These are phyloP conservation scores for Podosphaera aphanis DNA, from an alignment of 2,329 filamentous ascomycete species.

Conservation along the genomic window DNA sequence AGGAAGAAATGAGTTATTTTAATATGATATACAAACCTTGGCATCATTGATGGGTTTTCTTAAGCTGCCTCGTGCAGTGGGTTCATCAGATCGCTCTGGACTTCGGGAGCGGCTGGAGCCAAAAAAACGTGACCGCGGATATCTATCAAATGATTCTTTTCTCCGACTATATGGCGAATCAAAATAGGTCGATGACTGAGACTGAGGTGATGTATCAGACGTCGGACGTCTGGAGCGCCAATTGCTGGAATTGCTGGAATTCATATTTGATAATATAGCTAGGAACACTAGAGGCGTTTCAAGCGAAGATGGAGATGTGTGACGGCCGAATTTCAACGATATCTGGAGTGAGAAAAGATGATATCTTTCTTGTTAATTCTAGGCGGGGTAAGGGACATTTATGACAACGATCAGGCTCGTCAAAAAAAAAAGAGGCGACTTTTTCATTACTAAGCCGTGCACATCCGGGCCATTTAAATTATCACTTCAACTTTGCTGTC, in stretches of 20 bases:
- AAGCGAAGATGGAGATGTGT: too few species aligned
- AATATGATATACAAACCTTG: constrained; percentile 1
- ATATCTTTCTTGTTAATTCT: too few species aligned
- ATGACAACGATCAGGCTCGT: too few species aligned
- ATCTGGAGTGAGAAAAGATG: too few species aligned
- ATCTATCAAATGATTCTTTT: background rate
- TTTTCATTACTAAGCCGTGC: too few species aligned
- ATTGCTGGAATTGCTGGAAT: constrained; percentile 11
- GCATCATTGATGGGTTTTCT: constrained; percentile 5
- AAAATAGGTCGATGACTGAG: background rate
- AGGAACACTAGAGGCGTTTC: too few species aligned
- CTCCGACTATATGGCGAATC: background rate
- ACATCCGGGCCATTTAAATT: too few species aligned
- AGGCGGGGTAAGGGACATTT: too few species aligned
- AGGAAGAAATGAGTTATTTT: background rate
- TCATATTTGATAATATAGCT: too few species aligned
- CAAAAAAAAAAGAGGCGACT: too few species aligned
- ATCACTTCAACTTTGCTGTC: too few species aligned
- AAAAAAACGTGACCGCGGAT: background rate
- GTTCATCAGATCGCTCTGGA: background rate
- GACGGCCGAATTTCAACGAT: too few species aligned
- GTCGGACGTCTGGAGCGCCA: constrained; percentile 10
- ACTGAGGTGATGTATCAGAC: constrained; percentile 2
- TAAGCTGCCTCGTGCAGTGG: constrained; percentile 2
- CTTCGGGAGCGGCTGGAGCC: background rate